These are phyloP conservation scores for Ordospora pajunii DNA, from an alignment of 371 early-diverging fungal species.

Conservation along the genomic window DNA sequence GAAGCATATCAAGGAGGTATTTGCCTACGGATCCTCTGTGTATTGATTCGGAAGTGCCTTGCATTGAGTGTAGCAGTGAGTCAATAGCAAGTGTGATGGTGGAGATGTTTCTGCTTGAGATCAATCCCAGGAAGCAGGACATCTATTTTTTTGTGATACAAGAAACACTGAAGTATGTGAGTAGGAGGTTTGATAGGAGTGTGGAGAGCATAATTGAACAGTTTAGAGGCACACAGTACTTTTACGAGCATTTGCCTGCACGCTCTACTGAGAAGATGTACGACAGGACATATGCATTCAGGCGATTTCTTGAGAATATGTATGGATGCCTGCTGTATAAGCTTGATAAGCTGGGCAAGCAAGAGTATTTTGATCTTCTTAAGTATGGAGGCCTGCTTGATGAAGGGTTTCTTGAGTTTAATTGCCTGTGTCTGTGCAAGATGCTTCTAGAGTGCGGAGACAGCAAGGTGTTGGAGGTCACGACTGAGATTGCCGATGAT, in stretches of 20 bases:
- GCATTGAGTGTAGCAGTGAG: not conserved
- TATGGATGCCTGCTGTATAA: not conserved
- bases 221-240: conserved; percentile 38
- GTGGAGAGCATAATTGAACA: conserved; percentile 21
- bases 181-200: not conserved
- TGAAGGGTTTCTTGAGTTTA: conserved; percentile 5
- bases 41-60: not conserved
- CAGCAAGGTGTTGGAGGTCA: not conserved
- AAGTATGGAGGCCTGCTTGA: conserved; percentile 19
- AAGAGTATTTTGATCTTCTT: conserved; percentile 8
- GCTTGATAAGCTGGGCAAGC: not conserved
- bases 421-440: not conserved
- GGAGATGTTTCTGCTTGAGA: conserved; percentile 27
- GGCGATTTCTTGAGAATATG: conserved; percentile 2
- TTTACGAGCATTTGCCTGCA: not conserved
- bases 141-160: conserved; percentile 35
- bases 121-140: conserved; percentile 27
- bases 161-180: conserved; percentile 30
- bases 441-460: not conserved
- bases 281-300: not conserved
- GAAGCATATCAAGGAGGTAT: conserved; percentile 15
- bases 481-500: not conserved
- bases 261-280: not conserved
- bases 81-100: conserved; percentile 16
- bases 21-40: not conserved